These are phyloP conservation scores for Chaetomidium leptoderma DNA, from an alignment of 495 filamentous ascomycete genomes.

Conservation along the genomic window DNA sequence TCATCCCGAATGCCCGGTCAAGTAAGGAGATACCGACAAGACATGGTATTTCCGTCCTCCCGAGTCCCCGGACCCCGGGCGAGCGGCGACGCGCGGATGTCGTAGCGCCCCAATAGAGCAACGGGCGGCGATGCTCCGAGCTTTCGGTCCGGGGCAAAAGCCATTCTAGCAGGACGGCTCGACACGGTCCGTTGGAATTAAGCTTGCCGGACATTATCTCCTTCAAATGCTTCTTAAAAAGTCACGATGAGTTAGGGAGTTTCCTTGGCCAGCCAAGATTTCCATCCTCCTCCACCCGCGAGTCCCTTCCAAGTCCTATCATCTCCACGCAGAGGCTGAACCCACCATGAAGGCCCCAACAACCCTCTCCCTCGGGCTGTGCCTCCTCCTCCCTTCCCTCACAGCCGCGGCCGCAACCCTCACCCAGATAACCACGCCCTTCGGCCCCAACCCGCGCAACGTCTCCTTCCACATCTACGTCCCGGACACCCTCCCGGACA, in stretches of 20 bases:
- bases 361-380: conserved; percentile 2
- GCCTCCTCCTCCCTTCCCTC: conserved; percentile 1
- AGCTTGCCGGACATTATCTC: not conserved
- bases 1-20: too few species aligned
- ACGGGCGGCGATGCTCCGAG: not conserved
- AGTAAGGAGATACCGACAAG: too few species aligned
- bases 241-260: too few species aligned
- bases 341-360: not conserved
- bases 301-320: not conserved
- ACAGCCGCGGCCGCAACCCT: conserved; percentile 28
- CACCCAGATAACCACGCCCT: conserved; percentile 33
- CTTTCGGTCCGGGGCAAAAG: not conserved
- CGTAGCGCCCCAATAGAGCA: not conserved
- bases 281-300: not conserved
- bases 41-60: too few species aligned
- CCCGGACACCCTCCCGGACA: conserved; percentile 46
- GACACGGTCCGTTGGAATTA: not conserved
- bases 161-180: not conserved
- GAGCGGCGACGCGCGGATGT: not conserved
- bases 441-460: conserved; percentile 49
- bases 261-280: too few species aligned
- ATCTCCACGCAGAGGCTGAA: not conserved
- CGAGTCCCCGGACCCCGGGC: too few species aligned
- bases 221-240: too few species aligned
- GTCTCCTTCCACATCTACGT: conserved; percentile 55